Percentiles rank a stretch among this genome's conserved stretches.
phyloP scores from a whole-genome alignment of 805 yeast species.

The Wickerhamomyces subpelliculosus region DNA sequence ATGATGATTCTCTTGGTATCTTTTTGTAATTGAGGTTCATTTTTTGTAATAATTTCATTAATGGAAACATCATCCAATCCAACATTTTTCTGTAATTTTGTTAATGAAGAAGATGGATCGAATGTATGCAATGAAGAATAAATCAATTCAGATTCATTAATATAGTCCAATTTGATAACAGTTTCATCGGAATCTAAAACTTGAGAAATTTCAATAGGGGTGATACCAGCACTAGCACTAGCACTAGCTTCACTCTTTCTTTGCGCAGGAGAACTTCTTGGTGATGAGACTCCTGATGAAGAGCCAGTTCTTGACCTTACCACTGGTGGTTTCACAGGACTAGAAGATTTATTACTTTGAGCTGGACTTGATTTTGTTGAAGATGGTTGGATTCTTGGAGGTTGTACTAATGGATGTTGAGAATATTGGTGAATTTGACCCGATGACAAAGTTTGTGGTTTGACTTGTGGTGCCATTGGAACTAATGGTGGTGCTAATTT shows the following conservation, averaged over 20 bases:
- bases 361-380: background rate
- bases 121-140: constrained; percentile 9
- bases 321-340: no score
- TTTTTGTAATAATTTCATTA: constrained; percentile 23
- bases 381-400: constrained; percentile 7
- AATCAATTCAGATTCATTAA: constrained; percentile 13
- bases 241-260: no score
- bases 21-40: constrained; percentile 14
- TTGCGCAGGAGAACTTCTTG: no score
- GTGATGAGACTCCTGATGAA: no score
- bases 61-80: constrained; percentile 24
- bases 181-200: constrained; percentile 11
- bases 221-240: no score
- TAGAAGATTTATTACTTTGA: no score
- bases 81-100: constrained; percentile 2
- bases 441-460: no score
- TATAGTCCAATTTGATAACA: constrained; percentile 19
- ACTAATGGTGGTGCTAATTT: background rate
- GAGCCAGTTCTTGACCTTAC: background rate
- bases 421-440: constrained; percentile 20
- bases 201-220: background rate
- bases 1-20: constrained; percentile 22
- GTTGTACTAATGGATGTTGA: constrained; percentile 17
- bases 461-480: background rate
- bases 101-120: constrained; percentile 11